Percentiles rank a stretch among this genome's conserved stretches.
Conservation (phyloP, 2,329 filamentous ascomycete species). For the Penicillium olsonii region DNA sequence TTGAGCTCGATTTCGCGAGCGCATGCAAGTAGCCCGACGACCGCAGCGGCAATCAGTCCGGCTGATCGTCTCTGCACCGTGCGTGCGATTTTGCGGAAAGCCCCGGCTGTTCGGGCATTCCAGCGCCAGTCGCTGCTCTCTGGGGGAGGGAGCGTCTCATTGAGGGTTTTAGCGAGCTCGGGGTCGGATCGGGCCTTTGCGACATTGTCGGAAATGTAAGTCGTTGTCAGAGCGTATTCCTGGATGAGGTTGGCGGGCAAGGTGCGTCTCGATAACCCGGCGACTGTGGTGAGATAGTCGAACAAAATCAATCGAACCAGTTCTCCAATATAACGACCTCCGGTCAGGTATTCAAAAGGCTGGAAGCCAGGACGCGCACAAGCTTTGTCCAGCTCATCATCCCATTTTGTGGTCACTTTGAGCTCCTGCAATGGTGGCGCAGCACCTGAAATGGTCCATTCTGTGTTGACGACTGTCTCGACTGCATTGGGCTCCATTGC, state of each 20-base stretch:
- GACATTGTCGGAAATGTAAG: slow-evolving; percentile 70
- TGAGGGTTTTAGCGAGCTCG: slow-evolving; percentile 48
- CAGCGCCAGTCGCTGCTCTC: slow-evolving; percentile 58
- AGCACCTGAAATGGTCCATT: slow-evolving; percentile 79
- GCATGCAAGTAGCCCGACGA: slow-evolving; percentile 67
- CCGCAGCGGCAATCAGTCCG: slow-evolving; percentile 71
- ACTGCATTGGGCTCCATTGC: slow-evolving; percentile 53
- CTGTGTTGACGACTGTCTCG: slow-evolving; percentile 78
- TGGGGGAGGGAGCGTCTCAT: slow-evolving; percentile 56
- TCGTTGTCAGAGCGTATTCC: slow-evolving; percentile 68
- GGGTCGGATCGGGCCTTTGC: slow-evolving; percentile 55
- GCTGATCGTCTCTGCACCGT: slow-evolving; percentile 72
- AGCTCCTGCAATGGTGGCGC: slow-evolving; percentile 64
- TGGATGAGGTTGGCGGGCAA: slow-evolving; percentile 59
- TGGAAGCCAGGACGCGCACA: slow-evolving; percentile 75
- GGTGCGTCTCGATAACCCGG: slow-evolving; percentile 37
- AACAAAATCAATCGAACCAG: slow-evolving; percentile 70
- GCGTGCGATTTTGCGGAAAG: slow-evolving; percentile 67
- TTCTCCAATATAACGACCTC: slow-evolving; percentile 75
- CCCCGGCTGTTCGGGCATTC: slow-evolving; percentile 60
- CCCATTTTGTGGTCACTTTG: slow-evolving; percentile 69
- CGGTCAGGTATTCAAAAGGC: slow-evolving; percentile 82
- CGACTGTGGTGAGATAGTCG: slow-evolving; percentile 60
- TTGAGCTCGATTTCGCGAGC: slow-evolving; percentile 64
- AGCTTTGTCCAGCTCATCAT: slow-evolving; percentile 64